Evolutionary conservation across 2,329 filamentous ascomycete species (phyloP).

Genomic region (Cercospora beticola): DNA sequence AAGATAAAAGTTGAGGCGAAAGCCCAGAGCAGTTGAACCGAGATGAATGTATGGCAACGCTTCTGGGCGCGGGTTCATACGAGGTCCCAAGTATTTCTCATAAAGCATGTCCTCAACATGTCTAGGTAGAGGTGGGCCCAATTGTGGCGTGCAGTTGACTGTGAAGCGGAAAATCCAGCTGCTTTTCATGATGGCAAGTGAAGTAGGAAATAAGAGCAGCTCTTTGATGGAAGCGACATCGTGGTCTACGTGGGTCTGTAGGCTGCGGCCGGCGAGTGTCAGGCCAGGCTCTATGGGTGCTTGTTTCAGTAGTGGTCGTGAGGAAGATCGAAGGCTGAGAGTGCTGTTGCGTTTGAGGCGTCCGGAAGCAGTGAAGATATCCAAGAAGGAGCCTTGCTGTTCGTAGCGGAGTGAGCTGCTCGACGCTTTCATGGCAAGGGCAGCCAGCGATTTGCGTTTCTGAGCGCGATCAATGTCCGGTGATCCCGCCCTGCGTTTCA

Average conservation of each 20-base stretch:
- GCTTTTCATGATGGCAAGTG: conserved; percentile 23
- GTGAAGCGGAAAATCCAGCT: conserved; percentile 27
- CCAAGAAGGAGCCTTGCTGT: conserved; percentile 20
- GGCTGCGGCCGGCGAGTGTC: conserved; percentile 15
- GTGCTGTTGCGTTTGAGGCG: conserved; percentile 18
- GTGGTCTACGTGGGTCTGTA: conserved; percentile 20
- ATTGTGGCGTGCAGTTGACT: conserved; percentile 26
- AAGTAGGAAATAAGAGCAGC: conserved; percentile 22
- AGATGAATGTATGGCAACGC: conserved; percentile 26
- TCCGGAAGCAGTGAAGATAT: conserved; percentile 16
- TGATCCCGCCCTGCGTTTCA: conserved; percentile 16
- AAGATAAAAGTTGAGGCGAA: conserved; percentile 27
- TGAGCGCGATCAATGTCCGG: conserved; percentile 9
- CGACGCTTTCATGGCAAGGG: conserved; percentile 20
- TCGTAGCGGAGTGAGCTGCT: conserved; percentile 20
- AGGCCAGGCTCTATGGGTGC: conserved; percentile 24
- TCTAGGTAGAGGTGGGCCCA: conserved; percentile 21
- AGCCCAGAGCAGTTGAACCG: conserved; percentile 24
- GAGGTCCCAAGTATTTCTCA: conserved; percentile 20
- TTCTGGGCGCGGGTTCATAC: conserved; percentile 18
- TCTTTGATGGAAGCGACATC: conserved; percentile 25
- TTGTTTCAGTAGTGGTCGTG: conserved; percentile 14
- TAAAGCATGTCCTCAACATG: conserved; percentile 23
- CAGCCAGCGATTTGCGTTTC: conserved; percentile 20
- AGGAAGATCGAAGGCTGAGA: conserved; percentile 6